phyloP scores from a whole-genome alignment of 768 basidiomycete species.

The Austroboletus eburneus region DNA sequence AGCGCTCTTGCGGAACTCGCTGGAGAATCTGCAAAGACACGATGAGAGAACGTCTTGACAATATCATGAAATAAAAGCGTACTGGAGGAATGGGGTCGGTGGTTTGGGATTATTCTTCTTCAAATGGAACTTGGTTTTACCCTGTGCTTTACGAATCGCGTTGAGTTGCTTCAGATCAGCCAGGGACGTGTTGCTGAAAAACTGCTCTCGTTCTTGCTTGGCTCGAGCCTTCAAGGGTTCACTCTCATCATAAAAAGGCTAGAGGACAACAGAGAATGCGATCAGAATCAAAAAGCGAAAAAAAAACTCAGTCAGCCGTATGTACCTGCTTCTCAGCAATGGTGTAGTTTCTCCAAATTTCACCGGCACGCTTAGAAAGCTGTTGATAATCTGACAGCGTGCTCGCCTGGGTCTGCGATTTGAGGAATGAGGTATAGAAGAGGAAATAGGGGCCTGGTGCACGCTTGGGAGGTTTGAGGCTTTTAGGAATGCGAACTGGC shows the following conservation, averaged over 20 bases:
- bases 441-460: constrained; percentile 24
- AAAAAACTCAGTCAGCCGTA: background rate
- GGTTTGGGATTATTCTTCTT: constrained; percentile 1
- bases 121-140: constrained; percentile 17
- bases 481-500: constrained; percentile 13
- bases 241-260: constrained; percentile 27
- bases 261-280: background rate
- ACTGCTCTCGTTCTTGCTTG: constrained; percentile 22
- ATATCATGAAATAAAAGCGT: background rate
- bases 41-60: background rate
- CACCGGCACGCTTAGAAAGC: constrained; percentile 18
- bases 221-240: constrained; percentile 17
- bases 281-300: background rate
- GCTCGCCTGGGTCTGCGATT: background rate
- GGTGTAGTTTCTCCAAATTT: constrained; percentile 31
- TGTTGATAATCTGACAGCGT: background rate
- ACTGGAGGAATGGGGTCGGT: constrained; percentile 24
- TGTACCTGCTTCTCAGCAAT: constrained; percentile 35
- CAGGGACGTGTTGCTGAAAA: constrained; percentile 20
- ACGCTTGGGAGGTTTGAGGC: constrained; percentile 25
- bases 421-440: constrained; percentile 19
- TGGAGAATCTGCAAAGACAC: constrained; percentile 15
- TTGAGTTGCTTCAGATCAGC: constrained; percentile 31
- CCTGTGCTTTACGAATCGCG: constrained; percentile 24
- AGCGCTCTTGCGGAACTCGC: constrained; percentile 13